Base-by-base conservation (phyloP, 2,329 filamentous ascomycete genomes). In the Scedosporium boydii region DNA sequence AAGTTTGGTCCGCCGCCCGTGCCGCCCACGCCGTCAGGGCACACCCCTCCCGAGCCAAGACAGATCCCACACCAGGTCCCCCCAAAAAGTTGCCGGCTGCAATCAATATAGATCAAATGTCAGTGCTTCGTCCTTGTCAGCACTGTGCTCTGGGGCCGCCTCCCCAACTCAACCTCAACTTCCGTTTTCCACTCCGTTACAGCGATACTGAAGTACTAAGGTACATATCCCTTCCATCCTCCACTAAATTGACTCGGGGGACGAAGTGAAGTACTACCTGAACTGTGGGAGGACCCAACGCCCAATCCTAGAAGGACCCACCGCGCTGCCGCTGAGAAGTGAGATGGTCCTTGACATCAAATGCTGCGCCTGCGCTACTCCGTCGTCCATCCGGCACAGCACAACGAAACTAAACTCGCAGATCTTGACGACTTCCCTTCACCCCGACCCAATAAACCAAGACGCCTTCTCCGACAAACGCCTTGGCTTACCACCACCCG, bases 341-440 rank as follows among this genome's bases (percentile, higher is more conserved):
- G 51, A 55, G 34, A 38, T 38, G 10, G 34, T 38, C 51, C 21
- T 55, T 55, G 51, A 48, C 44, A n/a, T 23, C 23, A 23, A 23
- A 23, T 48, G 16, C 44, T 21, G 18, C 23, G 12, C 51, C 51
- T 55, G 51, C 51, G 51, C 51, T 55, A 14, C 51, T 55, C 51
- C 29, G 9, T 5, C 9, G 29, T 34, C 29, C 51, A 26, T 55
- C 51, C 51, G 21, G 51, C 23, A 58, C 56, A 18, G 48, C 21
- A 58, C 56, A 18, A 29, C 59, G 44, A 60, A 60, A 60, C 59
- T 51, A 21, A 60, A 44, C 27, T 26, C 44, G 59, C 44, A 51
- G 59, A 38, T 60, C 59, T 51, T 21, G 26, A 38, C 59, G 58
- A 48, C 58, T 60, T 38, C 58, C 58, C 26, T 34, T 51, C 59